Conservation (phyloP, 352 stramenopile species). For the Peronospora belbahrii region DNA sequence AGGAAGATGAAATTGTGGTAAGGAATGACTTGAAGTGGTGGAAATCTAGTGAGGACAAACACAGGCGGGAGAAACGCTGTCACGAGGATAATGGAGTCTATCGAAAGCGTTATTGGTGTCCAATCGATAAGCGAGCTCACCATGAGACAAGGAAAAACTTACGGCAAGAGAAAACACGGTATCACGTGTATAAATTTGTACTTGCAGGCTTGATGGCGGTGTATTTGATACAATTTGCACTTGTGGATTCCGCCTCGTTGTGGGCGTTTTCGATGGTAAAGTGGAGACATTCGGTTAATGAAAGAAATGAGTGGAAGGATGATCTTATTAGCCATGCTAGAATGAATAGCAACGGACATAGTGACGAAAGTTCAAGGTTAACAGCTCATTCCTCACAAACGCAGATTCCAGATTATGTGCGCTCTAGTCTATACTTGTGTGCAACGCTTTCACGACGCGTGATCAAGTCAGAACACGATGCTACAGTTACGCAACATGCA, state of each 20-base stretch:
- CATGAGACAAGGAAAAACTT: constrained; percentile 24
- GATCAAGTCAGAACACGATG: constrained; percentile 36
- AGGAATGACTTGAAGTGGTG: constrained; percentile 32
- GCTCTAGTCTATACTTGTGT: constrained; percentile 31
- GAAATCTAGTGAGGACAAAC: constrained; percentile 22
- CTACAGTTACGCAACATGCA: constrained; percentile 26
- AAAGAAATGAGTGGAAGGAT: not conserved
- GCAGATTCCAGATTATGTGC: constrained; percentile 21
- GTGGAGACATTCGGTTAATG: constrained; percentile 6
- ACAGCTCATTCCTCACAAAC: not conserved
- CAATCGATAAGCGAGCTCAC: constrained; percentile 30
- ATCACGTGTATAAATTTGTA: constrained; percentile 25
- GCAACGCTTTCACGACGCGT: constrained; percentile 31
- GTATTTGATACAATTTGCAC: constrained; percentile 23
- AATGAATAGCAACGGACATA: not conserved
- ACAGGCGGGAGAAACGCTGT: constrained; percentile 26
- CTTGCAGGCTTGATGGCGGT: constrained; percentile 23
- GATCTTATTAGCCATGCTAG: not conserved
- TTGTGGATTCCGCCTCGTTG: constrained; percentile 24
- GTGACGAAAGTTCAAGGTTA: not conserved
- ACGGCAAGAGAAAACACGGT: constrained; percentile 12
- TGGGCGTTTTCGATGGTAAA: constrained; percentile 28
- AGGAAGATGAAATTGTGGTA: constrained; percentile 14
- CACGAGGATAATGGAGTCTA: constrained; percentile 17
- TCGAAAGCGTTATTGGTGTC: constrained; percentile 22